phyloP scores from a whole-genome alignment of 2,329 filamentous ascomycete species.

The Eutypella sp. region DNA sequence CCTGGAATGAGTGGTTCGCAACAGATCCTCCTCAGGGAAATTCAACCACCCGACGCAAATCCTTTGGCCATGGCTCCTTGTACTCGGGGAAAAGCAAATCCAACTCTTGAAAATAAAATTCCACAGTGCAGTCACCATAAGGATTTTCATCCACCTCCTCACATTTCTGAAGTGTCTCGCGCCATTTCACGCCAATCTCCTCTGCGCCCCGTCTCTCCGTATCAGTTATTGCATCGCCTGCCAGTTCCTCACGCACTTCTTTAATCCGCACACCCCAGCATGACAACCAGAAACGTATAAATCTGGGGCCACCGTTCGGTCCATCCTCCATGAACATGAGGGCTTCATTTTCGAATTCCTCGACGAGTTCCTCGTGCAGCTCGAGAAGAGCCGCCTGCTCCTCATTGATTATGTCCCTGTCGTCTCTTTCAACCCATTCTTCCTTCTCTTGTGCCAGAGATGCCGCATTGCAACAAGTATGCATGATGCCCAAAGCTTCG shows the following conservation, averaged over 20 bases:
- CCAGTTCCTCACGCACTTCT: neutral
- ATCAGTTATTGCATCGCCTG: neutral
- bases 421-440: neutral
- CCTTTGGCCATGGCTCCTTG: neutral
- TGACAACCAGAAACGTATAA: neutral
- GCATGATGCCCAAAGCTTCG: neutral
- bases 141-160: neutral
- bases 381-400: constrained; percentile 1
- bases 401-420: neutral
- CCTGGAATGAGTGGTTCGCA: too few species aligned
- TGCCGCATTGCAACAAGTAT: neutral
- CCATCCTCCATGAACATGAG: neutral
- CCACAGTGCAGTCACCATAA: neutral
- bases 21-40: too few species aligned
- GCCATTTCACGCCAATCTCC: constrained; percentile 1
- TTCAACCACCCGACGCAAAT: too few species aligned
- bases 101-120: constrained; percentile 1
- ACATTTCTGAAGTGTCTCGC: neutral
- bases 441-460: neutral
- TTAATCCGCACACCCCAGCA: neutral
- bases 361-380: constrained; percentile 1
- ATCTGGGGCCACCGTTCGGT: neutral
- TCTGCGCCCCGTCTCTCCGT: constrained; percentile 1
- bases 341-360: constrained; percentile 1
- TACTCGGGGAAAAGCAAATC: constrained; percentile 1